Conservation (phyloP, 345 rosid genomes). For the Eucalyptus urophylla region DNA sequence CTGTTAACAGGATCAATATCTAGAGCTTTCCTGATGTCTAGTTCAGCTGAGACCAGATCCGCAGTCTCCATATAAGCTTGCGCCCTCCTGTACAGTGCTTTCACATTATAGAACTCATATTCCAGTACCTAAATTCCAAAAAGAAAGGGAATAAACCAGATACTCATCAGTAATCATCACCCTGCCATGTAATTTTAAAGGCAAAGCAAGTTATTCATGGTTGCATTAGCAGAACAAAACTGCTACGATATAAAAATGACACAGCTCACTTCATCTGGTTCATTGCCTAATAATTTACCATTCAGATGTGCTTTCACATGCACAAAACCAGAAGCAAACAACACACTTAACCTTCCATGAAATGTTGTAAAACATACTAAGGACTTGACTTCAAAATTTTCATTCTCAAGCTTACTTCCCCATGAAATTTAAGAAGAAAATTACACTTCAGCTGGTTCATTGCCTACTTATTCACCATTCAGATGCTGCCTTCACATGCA, state of each 20-base stretch:
- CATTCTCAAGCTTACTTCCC: not conserved
- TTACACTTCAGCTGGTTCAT: not conserved
- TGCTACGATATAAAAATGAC: not conserved
- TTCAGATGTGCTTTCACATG: not conserved
- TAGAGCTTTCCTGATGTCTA: slow-evolving; percentile 30
- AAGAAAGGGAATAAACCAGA: not conserved
- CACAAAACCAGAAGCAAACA: not conserved
- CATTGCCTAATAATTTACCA: not conserved
- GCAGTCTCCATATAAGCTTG: slow-evolving; percentile 27
- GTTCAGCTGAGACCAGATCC: slow-evolving; percentile 30
- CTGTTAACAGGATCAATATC: slow-evolving; percentile 40
- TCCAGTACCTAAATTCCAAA: slow-evolving; percentile 19
- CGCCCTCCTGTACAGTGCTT: slow-evolving; percentile 32
- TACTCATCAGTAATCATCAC: not conserved
- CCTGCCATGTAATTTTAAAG: not conserved
- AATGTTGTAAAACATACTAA: not conserved
- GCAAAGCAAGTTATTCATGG: not conserved
- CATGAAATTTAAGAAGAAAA: not conserved
- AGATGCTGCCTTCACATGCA: not conserved
- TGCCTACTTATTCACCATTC: not conserved
- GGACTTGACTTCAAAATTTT: not conserved
- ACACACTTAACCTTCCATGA: not conserved
- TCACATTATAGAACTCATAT: slow-evolving; percentile 18
- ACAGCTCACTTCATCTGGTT: not conserved
- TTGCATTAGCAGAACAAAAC: not conserved